Evolutionary conservation across 257 asterid genomes (phyloP).

Genomic region (Coffea canephora): DNA sequence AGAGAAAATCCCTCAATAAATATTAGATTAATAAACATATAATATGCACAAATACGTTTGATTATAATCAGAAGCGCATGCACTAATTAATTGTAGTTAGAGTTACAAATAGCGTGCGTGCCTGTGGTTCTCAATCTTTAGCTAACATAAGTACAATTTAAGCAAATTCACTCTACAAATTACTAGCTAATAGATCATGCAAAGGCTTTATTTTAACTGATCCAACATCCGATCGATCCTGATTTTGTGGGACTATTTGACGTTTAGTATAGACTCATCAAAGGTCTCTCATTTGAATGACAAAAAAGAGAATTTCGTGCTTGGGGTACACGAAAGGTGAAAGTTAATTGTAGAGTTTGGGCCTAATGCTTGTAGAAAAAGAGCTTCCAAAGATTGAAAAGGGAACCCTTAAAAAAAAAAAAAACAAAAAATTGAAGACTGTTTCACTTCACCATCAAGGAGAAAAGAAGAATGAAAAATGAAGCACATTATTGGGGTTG

Average conservation of each 20-base stretch:
- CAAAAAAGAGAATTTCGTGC: conserved; percentile 11
- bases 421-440: neutral
- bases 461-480: neutral
- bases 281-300: neutral
- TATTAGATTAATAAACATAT: too few relatives aligned
- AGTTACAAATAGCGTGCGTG: neutral
- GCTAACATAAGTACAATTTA: neutral
- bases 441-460: conserved; percentile 7
- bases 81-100: neutral
- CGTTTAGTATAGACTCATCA: neutral
- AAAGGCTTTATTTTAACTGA: neutral
- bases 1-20: too few relatives aligned
- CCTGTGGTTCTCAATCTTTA: too few relatives aligned
- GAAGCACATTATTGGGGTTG: neutral
- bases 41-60: neutral
- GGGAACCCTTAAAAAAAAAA: too few relatives aligned
- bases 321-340: conserved; percentile 25
- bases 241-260: neutral
- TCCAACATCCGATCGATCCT: neutral
- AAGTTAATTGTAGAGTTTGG: conserved; percentile 10
- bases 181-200: neutral
- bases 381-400: conserved; percentile 22
- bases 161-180: neutral
- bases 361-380: conserved; percentile 10
- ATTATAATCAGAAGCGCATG: neutral